Evolutionary conservation across 148 eudicot species (phyloP), one percentile per base, ranked within the genome.

Genomic region (Hydrangea macrophylla): DNA sequence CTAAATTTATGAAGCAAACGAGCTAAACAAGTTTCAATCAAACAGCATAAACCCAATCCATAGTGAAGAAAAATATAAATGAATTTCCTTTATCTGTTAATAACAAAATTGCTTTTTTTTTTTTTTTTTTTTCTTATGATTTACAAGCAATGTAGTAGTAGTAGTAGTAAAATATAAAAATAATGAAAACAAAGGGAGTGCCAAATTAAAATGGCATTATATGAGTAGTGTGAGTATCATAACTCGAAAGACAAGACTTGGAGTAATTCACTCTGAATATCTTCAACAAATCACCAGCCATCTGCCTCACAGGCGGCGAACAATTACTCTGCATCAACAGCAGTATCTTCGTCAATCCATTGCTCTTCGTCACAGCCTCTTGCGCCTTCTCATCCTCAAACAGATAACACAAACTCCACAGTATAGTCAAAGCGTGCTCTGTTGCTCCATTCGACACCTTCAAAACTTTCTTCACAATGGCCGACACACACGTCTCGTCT

Each of bases 161-260:
- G n/a, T n/a, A n/a, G n/a, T n/a, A n/a, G n/a, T n/a, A n/a, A n/a
- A n/a, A n/a, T n/a, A n/a, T n/a, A n/a, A n/a, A n/a, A n/a, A n/a
- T n/a, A n/a, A n/a, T n/a, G n/a, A n/a, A n/a, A n/a, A n/a, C n/a
- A n/a, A n/a, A n/a, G n/a, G n/a, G n/a, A n/a, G n/a, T n/a, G n/a
- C n/a, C n/a, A n/a, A n/a, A n/a, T 80, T 80, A 83, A 70, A 77
- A 87, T 15, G 96, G 96, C 92, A 86, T 89, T 32, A 89, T 86
- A 76, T 89, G 96, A 64, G 83, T 86, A 32, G 89, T 83, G 40
- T 86, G 81, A 6, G 89, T 82, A 69, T 89, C 91, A 67, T 86
- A 89, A 48, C 81, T 81, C 7, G 84, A 64, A 11, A 86, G 51
- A 55, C 84, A 73, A 31, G 80, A 79, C 69, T 84, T 86, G 0